Evolutionary conservation across 108 stramenopile species (phyloP).

Genomic region (Nitzschia sp.): DNA sequence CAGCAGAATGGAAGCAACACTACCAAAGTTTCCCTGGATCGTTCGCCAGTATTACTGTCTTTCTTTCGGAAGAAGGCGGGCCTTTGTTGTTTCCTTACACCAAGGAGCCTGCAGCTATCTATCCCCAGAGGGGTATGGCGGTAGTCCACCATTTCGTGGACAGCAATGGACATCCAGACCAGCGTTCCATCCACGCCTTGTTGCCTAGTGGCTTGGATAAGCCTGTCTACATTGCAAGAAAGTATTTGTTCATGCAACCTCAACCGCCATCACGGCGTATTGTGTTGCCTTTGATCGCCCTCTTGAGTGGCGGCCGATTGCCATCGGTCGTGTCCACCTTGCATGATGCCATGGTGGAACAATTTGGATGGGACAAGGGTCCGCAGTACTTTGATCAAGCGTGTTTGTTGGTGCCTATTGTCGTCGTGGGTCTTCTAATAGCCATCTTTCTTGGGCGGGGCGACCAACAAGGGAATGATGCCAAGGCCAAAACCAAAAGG

Average conservation of each 20-base stretch:
- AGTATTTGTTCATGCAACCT: slow-evolving; percentile 73
- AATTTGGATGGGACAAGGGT: slow-evolving; percentile 73
- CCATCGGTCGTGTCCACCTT: slow-evolving; percentile 45
- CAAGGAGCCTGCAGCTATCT: slow-evolving; percentile 60
- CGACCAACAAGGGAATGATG: too few relatives aligned
- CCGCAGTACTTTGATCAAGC: slow-evolving; percentile 69
- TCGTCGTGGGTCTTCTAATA: slow-evolving; percentile 26
- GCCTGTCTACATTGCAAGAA: slow-evolving; percentile 73
- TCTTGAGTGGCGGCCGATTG: slow-evolving; percentile 67
- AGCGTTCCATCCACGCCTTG: slow-evolving; percentile 63
- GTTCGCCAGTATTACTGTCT: slow-evolving; percentile 72
- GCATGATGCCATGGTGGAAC: slow-evolving; percentile 57
- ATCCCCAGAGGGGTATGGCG: slow-evolving; percentile 72
- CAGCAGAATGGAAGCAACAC: slow-evolving; percentile 62
- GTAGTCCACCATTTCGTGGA: slow-evolving; percentile 86
- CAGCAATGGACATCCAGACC: slow-evolving; percentile 65
- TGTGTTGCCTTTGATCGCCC: slow-evolving; percentile 70
- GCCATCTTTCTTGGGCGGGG: too few relatives aligned
- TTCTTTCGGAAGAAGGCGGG: slow-evolving; percentile 66
- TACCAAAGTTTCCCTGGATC: slow-evolving; percentile 55
- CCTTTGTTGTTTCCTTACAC: slow-evolving; percentile 59
- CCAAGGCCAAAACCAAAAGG: too few relatives aligned
- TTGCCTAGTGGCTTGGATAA: slow-evolving; percentile 27
- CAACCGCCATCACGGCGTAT: slow-evolving; percentile 54
- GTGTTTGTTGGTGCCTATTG: slow-evolving; percentile 59